Conservation (phyloP, 1,139 yeast species). For the Blastobotrys buckinghamii region DNA sequence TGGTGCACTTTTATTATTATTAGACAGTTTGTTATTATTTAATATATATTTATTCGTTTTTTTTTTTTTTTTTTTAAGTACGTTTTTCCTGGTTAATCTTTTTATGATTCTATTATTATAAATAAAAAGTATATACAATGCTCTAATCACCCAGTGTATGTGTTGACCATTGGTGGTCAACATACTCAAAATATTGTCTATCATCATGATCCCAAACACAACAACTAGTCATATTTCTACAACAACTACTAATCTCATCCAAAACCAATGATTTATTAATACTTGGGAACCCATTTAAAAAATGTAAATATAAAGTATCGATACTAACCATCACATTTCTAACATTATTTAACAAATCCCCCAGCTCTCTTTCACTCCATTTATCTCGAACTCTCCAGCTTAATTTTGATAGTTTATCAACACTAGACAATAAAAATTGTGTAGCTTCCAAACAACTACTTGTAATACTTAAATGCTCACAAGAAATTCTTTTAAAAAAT, state of each 20-base stretch:
- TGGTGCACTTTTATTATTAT: no score
- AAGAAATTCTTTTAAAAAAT: neutral
- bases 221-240: neutral
- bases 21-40: no score
- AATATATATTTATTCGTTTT: neutral
- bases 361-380: neutral
- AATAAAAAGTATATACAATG: neutral
- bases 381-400: neutral
- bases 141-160: neutral
- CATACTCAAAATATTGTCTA: neutral
- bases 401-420: neutral
- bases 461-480: neutral
- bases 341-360: neutral
- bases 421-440: neutral
- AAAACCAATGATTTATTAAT: slow-evolving; percentile 2
- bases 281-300: neutral
- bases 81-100: no score
- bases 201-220: slow-evolving; percentile 6
- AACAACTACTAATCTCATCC: neutral
- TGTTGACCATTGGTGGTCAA: neutral
- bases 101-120: neutral
- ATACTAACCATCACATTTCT: neutral
- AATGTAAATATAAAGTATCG: neutral
- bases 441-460: neutral
- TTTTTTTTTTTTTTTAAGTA: neutral